These are phyloP conservation scores for Phytophthora boehmeriae DNA, from an alignment of 352 stramenopile genomes.

Conservation along the genomic window DNA sequence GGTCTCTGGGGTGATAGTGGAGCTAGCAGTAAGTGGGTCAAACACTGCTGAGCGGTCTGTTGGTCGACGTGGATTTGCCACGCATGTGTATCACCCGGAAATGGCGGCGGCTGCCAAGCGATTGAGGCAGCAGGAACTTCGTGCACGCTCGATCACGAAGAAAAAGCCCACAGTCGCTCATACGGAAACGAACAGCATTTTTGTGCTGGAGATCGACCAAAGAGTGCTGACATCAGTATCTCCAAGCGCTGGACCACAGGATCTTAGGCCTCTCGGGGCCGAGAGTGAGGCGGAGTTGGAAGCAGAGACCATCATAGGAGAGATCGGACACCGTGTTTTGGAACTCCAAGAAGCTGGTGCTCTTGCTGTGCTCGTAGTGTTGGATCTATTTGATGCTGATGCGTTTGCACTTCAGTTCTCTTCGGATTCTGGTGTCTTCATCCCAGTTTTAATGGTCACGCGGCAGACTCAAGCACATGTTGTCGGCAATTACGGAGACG, in stretches of 20 bases:
- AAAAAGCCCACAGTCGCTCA: conserved; percentile 38
- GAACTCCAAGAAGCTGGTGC: conserved; percentile 65
- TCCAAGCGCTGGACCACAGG: conserved; percentile 2
- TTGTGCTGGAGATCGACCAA: conserved; percentile 53
- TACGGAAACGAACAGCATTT: conserved; percentile 50
- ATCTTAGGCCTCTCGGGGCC: conserved; percentile 2
- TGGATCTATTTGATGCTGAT: conserved; percentile 64
- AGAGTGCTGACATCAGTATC: conserved; percentile 18
- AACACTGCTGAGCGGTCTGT: conserved; percentile 29
- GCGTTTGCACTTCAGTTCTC: conserved; percentile 60
- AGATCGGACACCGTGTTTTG: conserved; percentile 56
- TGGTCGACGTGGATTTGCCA: conserved; percentile 49
- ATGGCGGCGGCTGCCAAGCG: conserved; percentile 45
- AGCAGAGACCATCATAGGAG: conserved; percentile 43
- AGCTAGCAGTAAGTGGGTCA: conserved; percentile 54
- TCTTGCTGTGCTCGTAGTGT: conserved; percentile 59
- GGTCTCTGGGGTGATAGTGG: conserved; percentile 36
- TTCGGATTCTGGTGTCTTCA: conserved; percentile 61
- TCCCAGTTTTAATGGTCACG: conserved; percentile 72
- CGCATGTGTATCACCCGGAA: conserved; percentile 54
- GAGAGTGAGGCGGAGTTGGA: conserved; percentile 36
- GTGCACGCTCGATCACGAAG: conserved; percentile 37
- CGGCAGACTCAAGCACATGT: conserved; percentile 22
- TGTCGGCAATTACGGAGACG: conserved; percentile 22
- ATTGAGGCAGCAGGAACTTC: conserved; percentile 44